Evolutionary conservation across 2,329 filamentous ascomycete genomes (phyloP), one percentile per base, ranked within the genome.

Genomic region (Ophiocordyceps camponoti-saundersi): DNA sequence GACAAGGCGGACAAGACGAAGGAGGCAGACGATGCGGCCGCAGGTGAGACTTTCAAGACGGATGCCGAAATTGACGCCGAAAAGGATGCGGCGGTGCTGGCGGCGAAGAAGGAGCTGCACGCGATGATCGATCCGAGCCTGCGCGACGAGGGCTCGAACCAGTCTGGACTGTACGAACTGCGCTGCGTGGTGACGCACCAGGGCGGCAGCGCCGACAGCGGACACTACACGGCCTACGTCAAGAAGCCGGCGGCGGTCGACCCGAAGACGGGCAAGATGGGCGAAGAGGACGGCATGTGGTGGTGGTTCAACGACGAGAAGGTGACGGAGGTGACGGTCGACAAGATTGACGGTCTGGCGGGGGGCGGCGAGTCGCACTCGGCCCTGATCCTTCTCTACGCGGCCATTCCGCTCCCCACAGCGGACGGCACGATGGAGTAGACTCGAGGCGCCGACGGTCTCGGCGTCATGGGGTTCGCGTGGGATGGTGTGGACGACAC

Each of bases 281-380:
- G 77, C 47, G 79, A 84, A 58, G 87, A 94, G 59, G 87, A 94
- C 59, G 88, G 85, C 55, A 95, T 88, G 57, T 98, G 92, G 92
- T 98, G 92, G 90, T 98, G 92, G 90, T 98, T 98, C 74, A 96
- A 98, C 64, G 92, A 98, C 58, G 90, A 98, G 61, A 93, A 88
- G 69, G 92, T 98, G 32, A 80, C 83, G 15, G 92, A 98, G 68
- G 92, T 98, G 26, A 79, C 86, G 16, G 71, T 78, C 23, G 90
- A 96, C 56, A 92, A 94, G 70, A 93, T 98, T 53, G 85, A 90
- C 60, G 83, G 81, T 3, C 73, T 98, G 46, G 77, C 88, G 45
- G 93, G 92, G 49, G 92, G 93, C 58, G 90, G 88, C 53, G 85
- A 92, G 65, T 83, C 80, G 47, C 85, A 92, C 64, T 88, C 84